Evolutionary conservation across 1,139 yeast species (phyloP), one percentile per base, ranked within the genome.

Genomic region (Diutina catenulata): DNA sequence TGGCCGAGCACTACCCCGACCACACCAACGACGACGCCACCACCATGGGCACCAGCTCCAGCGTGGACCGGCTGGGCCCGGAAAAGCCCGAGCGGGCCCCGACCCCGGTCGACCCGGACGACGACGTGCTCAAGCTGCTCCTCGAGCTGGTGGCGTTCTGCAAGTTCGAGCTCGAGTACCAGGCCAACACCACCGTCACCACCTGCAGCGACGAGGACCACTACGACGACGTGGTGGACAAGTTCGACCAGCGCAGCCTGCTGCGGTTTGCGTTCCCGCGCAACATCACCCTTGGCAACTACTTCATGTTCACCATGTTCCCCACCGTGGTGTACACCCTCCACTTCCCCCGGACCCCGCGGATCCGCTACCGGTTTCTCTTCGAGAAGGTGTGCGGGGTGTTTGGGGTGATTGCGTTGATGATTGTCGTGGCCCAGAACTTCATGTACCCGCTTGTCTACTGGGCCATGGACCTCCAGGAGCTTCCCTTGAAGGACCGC

Each of bases 321-420:
- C 98, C 98, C n/a, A 83, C 94, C 0, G 59, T 87, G 40, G 94
- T 91, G 22, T 82, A 81, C 50, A 78, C 81, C 42, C 69, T 82
- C 37, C 79, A 78, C 42, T 88, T 76, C 51, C 95, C 96, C 24
- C 68, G 95, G 47, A 84, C 87, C 0, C 55, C 67, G 14, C 57
- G 54, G 27, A 76, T 91, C 37, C 70, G 95, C 48, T 74, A 83
- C 81, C 40, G 53, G 1, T 87, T 81, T 51, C 78, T 87, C 3
- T 52, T 64, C n/a, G 77, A 74, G 43, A 91, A 88, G 52, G 53
- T 79, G 0, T 62, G 70, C 37, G 97, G 95, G 1, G 77, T 82
- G 5, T 80, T 91, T 56, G 98, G 98, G 7, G 79, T 87, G 15
- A 82, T 88, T 37, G 68, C 77, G 45, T 62, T 88, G 39, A 84